phyloP scores from a whole-genome alignment of 176 grass and related monocot species.

The Carex parvula region DNA sequence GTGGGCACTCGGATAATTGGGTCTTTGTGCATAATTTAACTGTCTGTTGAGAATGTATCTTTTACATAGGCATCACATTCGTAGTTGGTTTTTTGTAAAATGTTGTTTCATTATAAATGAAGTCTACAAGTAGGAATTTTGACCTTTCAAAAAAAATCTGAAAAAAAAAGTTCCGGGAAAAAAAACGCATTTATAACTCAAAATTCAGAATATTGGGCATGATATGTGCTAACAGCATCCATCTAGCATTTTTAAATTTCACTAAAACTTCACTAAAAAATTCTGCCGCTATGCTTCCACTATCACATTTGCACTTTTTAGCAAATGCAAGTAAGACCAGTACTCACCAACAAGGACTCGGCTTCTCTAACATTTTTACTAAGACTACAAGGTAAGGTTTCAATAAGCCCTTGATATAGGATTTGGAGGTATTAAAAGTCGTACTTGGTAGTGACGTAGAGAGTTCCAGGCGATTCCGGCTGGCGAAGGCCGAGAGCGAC shows the following conservation, averaged over 20 bases:
- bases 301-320: not conserved
- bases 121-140: not conserved
- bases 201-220: not conserved
- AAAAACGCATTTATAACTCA: not conserved
- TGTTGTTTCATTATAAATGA: not conserved
- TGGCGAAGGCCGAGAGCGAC: slow-evolving; percentile 45
- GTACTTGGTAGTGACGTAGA: slow-evolving; percentile 78
- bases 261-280: not conserved
- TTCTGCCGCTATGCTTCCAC: not conserved
- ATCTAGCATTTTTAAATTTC: not conserved
- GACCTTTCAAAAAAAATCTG: not conserved
- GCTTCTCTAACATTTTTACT: not conserved
- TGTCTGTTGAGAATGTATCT: not conserved
- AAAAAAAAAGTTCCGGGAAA: not conserved
- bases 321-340: not conserved
- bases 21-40: not conserved
- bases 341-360: not conserved
- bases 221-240: not conserved
- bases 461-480: slow-evolving; percentile 58
- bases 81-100: not conserved
- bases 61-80: not conserved
- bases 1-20: not conserved
- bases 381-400: not conserved
- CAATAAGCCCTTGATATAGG: not conserved
- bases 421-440: not conserved